Percentiles rank a stretch among this genome's conserved stretches.
Conservation (phyloP, 768 basidiomycete species). For the Exidia glandulosa region DNA sequence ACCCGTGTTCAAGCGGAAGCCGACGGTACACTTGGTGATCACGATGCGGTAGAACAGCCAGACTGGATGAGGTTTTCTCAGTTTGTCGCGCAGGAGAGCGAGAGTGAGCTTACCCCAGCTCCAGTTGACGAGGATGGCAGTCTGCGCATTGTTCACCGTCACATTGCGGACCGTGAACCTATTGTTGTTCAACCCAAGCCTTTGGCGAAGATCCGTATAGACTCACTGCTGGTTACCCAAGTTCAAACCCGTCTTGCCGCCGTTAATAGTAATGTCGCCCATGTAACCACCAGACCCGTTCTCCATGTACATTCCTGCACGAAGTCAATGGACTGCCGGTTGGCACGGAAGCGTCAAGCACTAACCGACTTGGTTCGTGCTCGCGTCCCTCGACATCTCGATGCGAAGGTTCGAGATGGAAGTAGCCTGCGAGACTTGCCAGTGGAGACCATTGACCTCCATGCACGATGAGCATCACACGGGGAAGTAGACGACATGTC, state of each 20-base stretch:
- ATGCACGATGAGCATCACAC: constrained; percentile 40
- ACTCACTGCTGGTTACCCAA: constrained; percentile 69
- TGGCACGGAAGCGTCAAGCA: too few species aligned
- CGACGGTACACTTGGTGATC: constrained; percentile 37
- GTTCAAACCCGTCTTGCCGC: not conserved
- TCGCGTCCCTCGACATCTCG: constrained; percentile 11
- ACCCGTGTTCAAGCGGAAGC: constrained; percentile 49
- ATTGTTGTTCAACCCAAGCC: too few species aligned
- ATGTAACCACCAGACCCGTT: constrained; percentile 13
- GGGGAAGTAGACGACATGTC: too few species aligned
- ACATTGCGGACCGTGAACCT: constrained; percentile 53
- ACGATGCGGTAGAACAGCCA: constrained; percentile 44
- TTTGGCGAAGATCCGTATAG: too few species aligned
- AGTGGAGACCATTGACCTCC: constrained; percentile 38
- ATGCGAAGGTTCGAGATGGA: constrained; percentile 63
- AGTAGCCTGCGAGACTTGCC: constrained; percentile 14
- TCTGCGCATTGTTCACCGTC: constrained; percentile 41
- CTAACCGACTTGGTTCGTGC: constrained; percentile 11
- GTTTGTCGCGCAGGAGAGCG: not conserved
- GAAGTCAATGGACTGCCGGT: too few species aligned
- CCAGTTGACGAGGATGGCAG: constrained; percentile 18
- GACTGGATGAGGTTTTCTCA: not conserved
- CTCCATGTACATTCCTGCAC: constrained; percentile 2
- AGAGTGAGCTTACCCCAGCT: constrained; percentile 18
- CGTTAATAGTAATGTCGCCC: constrained; percentile 13